A percentile compares a stretch with the other conserved stretches of the same genome.
These are phyloP conservation scores for Xylariaceae sp. DNA, from an alignment of 2,329 filamentous ascomycete species.

Conservation along the genomic window DNA sequence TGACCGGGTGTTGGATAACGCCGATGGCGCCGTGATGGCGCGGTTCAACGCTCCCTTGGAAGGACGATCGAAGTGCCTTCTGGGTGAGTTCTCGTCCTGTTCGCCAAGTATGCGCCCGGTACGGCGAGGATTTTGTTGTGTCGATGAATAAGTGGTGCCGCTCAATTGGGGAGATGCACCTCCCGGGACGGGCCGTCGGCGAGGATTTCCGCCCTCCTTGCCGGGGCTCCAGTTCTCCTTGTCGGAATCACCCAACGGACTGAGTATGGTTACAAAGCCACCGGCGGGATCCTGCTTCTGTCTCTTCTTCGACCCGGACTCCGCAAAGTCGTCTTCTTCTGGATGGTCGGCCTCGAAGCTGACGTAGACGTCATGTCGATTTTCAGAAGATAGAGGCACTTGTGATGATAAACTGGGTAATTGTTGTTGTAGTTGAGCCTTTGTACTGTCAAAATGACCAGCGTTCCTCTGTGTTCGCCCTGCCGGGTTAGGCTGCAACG, in stretches of 20 bases:
- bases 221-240: constrained; percentile 84
- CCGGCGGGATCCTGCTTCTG: constrained; percentile 39
- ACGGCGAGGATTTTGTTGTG: not conserved
- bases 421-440: constrained; percentile 55
- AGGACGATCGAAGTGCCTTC: too few species aligned
- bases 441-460: constrained; percentile 61
- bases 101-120: not conserved
- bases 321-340: constrained; percentile 15
- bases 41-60: too few species aligned
- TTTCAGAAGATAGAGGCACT: constrained; percentile 4
- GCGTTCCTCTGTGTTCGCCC: constrained; percentile 57
- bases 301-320: constrained; percentile 23
- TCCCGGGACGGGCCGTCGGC: too few species aligned
- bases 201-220: constrained; percentile 45
- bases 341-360: constrained; percentile 26
- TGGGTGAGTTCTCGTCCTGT: too few species aligned
- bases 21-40: constrained; percentile 21
- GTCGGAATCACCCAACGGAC: constrained; percentile 69
- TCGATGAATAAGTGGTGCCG: too few species aligned
- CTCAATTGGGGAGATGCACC: too few species aligned
- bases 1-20: constrained; percentile 40
- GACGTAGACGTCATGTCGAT: constrained; percentile 8
- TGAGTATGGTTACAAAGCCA: constrained; percentile 39
- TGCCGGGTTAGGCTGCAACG: constrained; percentile 48
- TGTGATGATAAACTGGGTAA: too few species aligned